Percentiles rank a stretch among this genome's conserved stretches.
Conservation (phyloP, 2,329 filamentous ascomycete species). For the Pseudocercospora eumusae region DNA sequence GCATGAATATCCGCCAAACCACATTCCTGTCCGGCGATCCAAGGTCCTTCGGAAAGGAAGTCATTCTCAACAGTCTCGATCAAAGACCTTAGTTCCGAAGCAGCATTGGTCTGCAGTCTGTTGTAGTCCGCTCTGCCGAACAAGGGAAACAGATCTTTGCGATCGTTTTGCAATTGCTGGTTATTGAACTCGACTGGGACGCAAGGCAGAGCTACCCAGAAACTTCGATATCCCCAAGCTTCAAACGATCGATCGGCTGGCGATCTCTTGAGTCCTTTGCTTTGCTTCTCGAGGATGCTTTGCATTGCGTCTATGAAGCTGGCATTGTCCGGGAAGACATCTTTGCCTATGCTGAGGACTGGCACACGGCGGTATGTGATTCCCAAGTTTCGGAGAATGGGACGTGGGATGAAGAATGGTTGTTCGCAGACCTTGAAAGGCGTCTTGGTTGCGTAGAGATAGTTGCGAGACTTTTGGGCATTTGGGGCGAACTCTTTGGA, state of each 20-base stretch:
- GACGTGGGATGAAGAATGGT: constrained; percentile 32
- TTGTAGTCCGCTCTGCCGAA: constrained; percentile 29
- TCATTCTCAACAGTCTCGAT: constrained; percentile 26
- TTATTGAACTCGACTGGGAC: constrained; percentile 26
- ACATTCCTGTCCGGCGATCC: constrained; percentile 22
- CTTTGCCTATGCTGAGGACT: constrained; percentile 32
- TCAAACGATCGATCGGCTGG: constrained; percentile 23
- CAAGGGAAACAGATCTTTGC: constrained; percentile 28
- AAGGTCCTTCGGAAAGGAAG: constrained; percentile 25
- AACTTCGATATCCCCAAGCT: constrained; percentile 30
- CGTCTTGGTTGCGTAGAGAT: constrained; percentile 25
- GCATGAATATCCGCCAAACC: constrained; percentile 29
- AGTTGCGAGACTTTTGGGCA: constrained; percentile 30
- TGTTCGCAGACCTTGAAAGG: constrained; percentile 35
- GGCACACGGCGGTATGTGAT: constrained; percentile 34
- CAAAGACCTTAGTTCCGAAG: constrained; percentile 25
- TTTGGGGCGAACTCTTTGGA: constrained; percentile 28
- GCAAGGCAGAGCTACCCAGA: constrained; percentile 28
- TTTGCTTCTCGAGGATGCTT: constrained; percentile 20
- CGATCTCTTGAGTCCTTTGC: constrained; percentile 22
- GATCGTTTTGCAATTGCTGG: constrained; percentile 26
- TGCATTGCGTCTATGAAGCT: constrained; percentile 27
- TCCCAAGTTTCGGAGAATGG: constrained; percentile 28
- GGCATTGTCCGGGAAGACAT: constrained; percentile 34
- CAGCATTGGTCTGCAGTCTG: constrained; percentile 23